Base-by-base conservation (phyloP, 1,284 basidiomycete genomes). In the Neolentinus lepideus region DNA sequence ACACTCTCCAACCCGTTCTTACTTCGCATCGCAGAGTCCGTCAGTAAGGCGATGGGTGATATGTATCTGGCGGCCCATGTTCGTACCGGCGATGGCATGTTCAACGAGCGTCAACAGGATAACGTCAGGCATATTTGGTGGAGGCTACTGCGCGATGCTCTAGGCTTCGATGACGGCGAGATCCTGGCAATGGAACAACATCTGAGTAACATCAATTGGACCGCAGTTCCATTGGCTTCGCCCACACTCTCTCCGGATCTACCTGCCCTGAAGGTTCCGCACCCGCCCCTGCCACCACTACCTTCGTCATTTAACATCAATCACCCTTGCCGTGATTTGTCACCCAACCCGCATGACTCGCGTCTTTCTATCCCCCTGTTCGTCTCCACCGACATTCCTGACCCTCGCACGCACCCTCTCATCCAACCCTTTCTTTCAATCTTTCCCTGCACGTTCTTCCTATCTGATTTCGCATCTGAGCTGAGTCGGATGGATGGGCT, bases 391-490 rank as follows among this genome's bases (percentile, higher is more conserved):
- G 88, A 91, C 64, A 74, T 79, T 10, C 61, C 68, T 14, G 70
- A 75, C 45, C 79, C 83, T 1, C 63, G 64, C 1, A 59, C 64
- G 0, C 71, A 86, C 62, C 71, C 77, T 0, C 59, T 75, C 8
- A 72, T 90, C 11, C 64, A 62, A 1, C 66, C 74, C 1, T 79
- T 91, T 62, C 69, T 74, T 27, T 67, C 61, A 26, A 77, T 80
- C 2, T 91, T 92, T 65, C 88, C 88, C 1, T 92, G 89, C 64
- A 69, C 75, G n/a, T 85, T 84, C 65, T 77, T 80, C 58, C 71
- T 90, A 1, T 67, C 68, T 14, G 84, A 90, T 64, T 88, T 90
- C 59, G 36, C 61, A 25, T 54, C 58, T 1, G 66, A 72, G 27
- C 64, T 75, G 24, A 61, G 60, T 4, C 59, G 65, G 2, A 63